Conservation (phyloP, 2,329 filamentous ascomycete species). For the Colletotrichum filicis region DNA sequence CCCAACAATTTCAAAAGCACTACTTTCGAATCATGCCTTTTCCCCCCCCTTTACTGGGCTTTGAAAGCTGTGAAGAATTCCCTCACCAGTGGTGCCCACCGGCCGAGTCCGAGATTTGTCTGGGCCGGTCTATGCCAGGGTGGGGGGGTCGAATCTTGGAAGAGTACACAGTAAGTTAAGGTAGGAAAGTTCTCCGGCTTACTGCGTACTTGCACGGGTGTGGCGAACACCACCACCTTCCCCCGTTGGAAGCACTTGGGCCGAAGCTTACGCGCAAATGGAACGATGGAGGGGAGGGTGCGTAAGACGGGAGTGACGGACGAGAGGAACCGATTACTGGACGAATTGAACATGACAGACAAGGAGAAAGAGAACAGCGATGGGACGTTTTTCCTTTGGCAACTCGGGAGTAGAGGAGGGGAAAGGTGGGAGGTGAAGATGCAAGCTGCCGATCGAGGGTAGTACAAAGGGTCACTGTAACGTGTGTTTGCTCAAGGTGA, state of each 20-base stretch:
- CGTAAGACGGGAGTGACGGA: background rate
- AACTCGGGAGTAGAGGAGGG: background rate
- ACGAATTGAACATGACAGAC: background rate
- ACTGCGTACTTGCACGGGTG: background rate
- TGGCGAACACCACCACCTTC: conserved; percentile 24
- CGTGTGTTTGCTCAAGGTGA: background rate
- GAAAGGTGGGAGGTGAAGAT: background rate
- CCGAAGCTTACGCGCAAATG: conserved; percentile 22
- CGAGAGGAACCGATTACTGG: background rate
- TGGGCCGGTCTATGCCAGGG: conserved; percentile 11
- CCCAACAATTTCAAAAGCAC: conserved; percentile 27
- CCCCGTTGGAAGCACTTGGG: conserved; percentile 15
- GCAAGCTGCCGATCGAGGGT: background rate
- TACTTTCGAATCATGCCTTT: background rate
- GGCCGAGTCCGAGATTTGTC: background rate
- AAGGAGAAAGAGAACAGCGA: background rate
- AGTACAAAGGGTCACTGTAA: background rate
- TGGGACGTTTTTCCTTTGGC: background rate
- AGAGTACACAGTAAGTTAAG: background rate
- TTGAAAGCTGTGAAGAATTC: background rate
- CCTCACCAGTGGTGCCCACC: background rate
- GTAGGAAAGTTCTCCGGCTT: background rate
- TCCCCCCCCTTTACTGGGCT: too few species aligned
- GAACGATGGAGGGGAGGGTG: background rate
- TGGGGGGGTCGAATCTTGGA: background rate